These are phyloP conservation scores for Cornus controversa DNA, from an alignment of 148 eudicot genomes.

Conservation along the genomic window DNA sequence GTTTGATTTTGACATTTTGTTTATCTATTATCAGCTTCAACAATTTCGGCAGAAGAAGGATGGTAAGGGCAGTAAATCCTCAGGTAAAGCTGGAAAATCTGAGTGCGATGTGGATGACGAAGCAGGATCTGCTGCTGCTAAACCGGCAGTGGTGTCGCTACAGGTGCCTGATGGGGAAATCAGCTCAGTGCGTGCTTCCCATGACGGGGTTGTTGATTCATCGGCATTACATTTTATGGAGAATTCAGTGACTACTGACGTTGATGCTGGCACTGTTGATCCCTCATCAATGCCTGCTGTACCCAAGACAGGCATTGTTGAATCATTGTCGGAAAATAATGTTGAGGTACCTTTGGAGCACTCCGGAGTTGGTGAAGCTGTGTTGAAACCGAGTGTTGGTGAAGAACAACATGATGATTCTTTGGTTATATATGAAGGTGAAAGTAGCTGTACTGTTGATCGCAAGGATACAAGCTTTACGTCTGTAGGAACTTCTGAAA, in stretches of 20 bases:
- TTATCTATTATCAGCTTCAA: constrained; percentile 60
- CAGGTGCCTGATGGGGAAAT: constrained; percentile 31
- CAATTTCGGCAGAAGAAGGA: constrained; percentile 88
- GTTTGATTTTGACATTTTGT: constrained; percentile 18
- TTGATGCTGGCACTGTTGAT: constrained; percentile 22
- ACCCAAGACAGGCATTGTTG: constrained; percentile 14
- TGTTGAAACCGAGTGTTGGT: constrained; percentile 10
- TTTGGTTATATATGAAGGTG: too few relatives aligned
- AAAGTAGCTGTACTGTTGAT: neutral
- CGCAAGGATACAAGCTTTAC: constrained; percentile 16
- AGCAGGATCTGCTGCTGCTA: constrained; percentile 17
- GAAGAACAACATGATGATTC: constrained; percentile 4
- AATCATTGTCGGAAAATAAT: constrained; percentile 15
- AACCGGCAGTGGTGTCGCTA: constrained; percentile 21
- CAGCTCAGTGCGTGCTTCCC: constrained; percentile 17
- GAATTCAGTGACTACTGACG: constrained; percentile 18
- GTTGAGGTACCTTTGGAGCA: constrained; percentile 24
- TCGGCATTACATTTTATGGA: constrained; percentile 23
- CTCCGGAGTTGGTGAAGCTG: constrained; percentile 19
- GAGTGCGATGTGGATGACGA: constrained; percentile 36
- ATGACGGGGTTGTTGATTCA: constrained; percentile 11
- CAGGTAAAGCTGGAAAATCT: constrained; percentile 46
- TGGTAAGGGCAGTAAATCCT: constrained; percentile 49
- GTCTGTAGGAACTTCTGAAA: constrained; percentile 14
- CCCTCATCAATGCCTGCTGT: constrained; percentile 17